A percentile compares a stretch with the other conserved stretches of the same genome.
Conservation (phyloP, 139 green algal species). For the Haematococcus lacustris region DNA sequence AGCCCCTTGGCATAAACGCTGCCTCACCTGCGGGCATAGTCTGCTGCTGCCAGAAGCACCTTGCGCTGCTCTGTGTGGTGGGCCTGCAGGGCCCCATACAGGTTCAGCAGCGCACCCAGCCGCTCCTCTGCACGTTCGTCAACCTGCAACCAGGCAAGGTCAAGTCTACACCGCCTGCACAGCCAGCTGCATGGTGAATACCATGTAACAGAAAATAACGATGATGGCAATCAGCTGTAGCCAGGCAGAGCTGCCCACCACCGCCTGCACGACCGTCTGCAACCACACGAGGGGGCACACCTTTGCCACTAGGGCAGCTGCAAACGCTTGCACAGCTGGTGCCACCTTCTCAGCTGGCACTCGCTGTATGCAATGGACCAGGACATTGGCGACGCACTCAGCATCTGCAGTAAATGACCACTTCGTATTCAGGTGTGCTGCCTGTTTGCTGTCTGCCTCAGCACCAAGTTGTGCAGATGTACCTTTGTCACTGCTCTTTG, state of each 20-base stretch:
- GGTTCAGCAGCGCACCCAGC: conserved; percentile 21
- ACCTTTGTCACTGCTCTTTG: conserved; percentile 25
- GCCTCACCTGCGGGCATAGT: conserved; percentile 20
- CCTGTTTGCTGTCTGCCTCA: not conserved
- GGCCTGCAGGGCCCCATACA: conserved; percentile 15
- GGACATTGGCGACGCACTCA: conserved; percentile 26
- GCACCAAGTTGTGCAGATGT: not conserved
- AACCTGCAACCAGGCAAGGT: conserved; percentile 6
- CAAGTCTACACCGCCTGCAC: not conserved
- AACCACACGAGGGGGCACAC: too few species aligned
- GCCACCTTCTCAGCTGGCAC: conserved; percentile 5
- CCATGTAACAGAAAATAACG: too few species aligned
- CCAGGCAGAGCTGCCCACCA: too few species aligned
- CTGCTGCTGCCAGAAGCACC: conserved; percentile 22
- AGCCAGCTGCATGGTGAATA: too few species aligned
- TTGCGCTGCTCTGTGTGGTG: conserved; percentile 8
- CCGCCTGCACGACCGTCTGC: too few species aligned
- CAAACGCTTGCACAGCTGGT: not conserved
- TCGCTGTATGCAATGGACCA: conserved; percentile 21
- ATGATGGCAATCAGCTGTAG: too few species aligned
- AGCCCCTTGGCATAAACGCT: too few species aligned
- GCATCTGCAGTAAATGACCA: too few species aligned
- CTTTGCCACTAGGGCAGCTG: conserved; percentile 14
- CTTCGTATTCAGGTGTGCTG: too few species aligned
- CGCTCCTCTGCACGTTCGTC: conserved; percentile 33